Base-by-base conservation (phyloP, 2,329 filamentous ascomycete species). In the Aspergillus sp. region DNA sequence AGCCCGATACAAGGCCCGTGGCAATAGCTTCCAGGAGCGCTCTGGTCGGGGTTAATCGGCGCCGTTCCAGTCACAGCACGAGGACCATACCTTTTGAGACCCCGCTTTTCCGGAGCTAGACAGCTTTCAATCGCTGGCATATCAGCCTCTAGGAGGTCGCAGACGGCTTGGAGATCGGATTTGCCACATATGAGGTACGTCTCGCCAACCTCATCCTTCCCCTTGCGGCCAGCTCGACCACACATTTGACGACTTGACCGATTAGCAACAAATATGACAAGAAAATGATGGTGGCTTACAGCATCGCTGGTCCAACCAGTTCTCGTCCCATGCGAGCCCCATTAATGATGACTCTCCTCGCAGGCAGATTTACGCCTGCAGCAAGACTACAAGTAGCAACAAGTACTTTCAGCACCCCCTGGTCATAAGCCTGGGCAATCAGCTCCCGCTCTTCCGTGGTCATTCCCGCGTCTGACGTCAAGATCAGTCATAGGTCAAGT, bases 381-480 rank as follows among this genome's bases (percentile, higher is more conserved):
- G 88, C 88, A 52, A 92, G 78, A 65, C 87, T 90, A 62, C 88
- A 91, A 1, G 88, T 92, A 34, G 88, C 88, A 14, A 90, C 84
- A 48, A 89, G 85, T 1, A 90, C 83, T 59, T 87, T 86, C 16
- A 91, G 66, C 4, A 81, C 75, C 0, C 88, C 87, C 36, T 74
- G 69, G 64, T 91, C 88, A 58, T 90, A 91, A 11, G 87, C 87
- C 32, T 78, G 79, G 2, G 88, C 84, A 49, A 91, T 80, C 6
- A 91, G 72, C 45, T 90, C 87, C 45, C 88, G 80, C 66, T 92
- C 88, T 70, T 92, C 88, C 0, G 81, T 85, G 0, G 88, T 91
- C 61, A 92, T 78, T 14, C 71, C 72, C 23, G 72, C 72, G 61
- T 65, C 72, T 74, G 44, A 9, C 47, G 14, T 20, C n/a, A 59